These are phyloP conservation scores for Batkoa obscura DNA, from an alignment of 371 early-diverging fungal species.

Conservation along the genomic window DNA sequence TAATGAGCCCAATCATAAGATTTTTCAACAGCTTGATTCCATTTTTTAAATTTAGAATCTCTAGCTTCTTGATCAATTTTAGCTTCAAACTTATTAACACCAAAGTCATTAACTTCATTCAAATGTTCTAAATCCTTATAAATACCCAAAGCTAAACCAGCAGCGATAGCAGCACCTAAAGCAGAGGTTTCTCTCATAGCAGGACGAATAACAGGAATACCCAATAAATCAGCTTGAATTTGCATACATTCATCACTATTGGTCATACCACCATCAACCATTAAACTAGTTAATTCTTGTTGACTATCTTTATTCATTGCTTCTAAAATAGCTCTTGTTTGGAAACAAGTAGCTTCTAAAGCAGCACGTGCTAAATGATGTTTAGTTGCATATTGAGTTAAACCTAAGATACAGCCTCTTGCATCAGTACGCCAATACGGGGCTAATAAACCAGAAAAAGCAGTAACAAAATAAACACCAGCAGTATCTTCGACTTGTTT, in stretches of 20 bases:
- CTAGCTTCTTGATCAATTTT: constrained; percentile 28
- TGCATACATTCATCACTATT: constrained; percentile 82
- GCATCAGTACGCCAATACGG: constrained; percentile 92
- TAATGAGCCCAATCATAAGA: constrained; percentile 42
- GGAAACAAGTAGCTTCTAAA: constrained; percentile 79
- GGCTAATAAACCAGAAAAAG: constrained; percentile 85
- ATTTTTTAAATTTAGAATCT: constrained; percentile 37
- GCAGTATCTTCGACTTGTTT: constrained; percentile 46
- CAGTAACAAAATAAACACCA: constrained; percentile 88
- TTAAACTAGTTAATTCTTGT: constrained; percentile 36
- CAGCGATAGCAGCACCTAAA: constrained; percentile 85
- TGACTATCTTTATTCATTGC: constrained; percentile 67
- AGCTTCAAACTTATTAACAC: constrained; percentile 20
- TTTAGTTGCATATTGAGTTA: constrained; percentile 74
- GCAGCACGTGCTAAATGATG: constrained; percentile 72
- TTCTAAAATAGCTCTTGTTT: constrained; percentile 70
- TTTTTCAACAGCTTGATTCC: constrained; percentile 73
- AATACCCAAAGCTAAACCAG: constrained; percentile 61
- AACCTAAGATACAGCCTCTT: constrained; percentile 67
- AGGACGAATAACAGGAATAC: constrained; percentile 70
- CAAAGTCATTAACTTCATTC: constrained; percentile 13
- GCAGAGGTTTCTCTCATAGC: constrained; percentile 83
- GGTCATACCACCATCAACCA: constrained; percentile 87
- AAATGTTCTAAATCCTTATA: constrained; percentile 28
- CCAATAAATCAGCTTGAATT: constrained; percentile 72